Evolutionary conservation across 768 basidiomycete genomes (phyloP).

Genomic region (Tulasnella sp.): DNA sequence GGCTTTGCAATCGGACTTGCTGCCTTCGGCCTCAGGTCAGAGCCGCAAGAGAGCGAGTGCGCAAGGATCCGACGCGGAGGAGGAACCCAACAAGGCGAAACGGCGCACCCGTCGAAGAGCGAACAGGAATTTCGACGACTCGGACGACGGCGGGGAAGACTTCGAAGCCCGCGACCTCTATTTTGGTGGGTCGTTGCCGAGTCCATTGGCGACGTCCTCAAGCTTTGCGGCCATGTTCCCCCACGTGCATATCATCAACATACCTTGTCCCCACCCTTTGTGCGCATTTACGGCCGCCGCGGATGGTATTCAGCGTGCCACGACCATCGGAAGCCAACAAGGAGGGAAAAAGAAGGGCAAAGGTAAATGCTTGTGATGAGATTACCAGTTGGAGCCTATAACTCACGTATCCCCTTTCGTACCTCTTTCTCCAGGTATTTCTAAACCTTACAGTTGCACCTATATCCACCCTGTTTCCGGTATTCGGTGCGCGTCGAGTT

Average conservation of each 20-base stretch:
- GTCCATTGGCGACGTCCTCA: neutral
- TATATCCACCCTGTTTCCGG: conserved; percentile 2
- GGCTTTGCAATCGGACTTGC: too few species aligned
- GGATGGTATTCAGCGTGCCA: neutral
- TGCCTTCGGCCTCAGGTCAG: neutral
- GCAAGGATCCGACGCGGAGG: too few species aligned
- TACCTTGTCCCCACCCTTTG: conserved; percentile 12
- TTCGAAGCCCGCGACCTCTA: neutral
- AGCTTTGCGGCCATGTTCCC: conserved; percentile 1
- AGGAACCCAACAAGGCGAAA: too few species aligned
- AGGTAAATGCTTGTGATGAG: neutral
- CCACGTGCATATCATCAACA: conserved; percentile 14
- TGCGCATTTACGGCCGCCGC: conserved; percentile 10
- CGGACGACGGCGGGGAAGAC: neutral
- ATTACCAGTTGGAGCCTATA: neutral
- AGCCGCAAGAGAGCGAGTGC: conserved; percentile 2
- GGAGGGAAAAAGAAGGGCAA: neutral
- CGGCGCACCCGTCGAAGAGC: too few species aligned
- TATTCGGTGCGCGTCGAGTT: neutral
- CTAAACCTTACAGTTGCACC: conserved; percentile 2
- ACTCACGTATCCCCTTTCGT: neutral
- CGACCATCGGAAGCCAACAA: neutral
- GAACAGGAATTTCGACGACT: neutral
- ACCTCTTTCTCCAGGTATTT: neutral
- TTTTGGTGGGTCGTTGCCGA: neutral